phyloP scores from a whole-genome alignment of 345 rosid species.

The Salix koriyanagi region DNA sequence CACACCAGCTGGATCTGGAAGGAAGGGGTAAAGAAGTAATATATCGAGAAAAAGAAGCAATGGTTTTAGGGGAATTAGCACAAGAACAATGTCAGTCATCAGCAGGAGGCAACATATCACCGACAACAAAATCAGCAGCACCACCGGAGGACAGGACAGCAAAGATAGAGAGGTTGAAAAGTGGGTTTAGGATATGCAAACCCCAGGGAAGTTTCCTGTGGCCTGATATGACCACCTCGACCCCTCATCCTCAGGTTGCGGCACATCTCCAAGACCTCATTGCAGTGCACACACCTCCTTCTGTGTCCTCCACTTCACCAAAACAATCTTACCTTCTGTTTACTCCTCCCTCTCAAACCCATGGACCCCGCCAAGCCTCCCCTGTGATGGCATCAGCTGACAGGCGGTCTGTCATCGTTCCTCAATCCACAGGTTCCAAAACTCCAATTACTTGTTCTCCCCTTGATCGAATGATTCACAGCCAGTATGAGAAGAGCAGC shows the following conservation, averaged over 20 bases:
- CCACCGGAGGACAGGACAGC: conserved; percentile 42
- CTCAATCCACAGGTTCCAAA: conserved; percentile 15
- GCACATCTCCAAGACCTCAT: conserved; percentile 30
- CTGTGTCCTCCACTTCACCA: conserved; percentile 40
- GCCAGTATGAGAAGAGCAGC: conserved; percentile 2
- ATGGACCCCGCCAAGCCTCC: conserved; percentile 20
- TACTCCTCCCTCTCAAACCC: conserved; percentile 6
- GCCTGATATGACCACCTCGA: conserved; percentile 45
- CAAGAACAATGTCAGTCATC: conserved; percentile 5
- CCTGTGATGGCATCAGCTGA: conserved; percentile 53
- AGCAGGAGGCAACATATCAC: conserved; percentile 13
- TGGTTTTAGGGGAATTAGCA: neutral
- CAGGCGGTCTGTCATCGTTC: conserved; percentile 24
- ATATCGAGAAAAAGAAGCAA: conserved; percentile 8
- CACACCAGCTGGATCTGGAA: conserved; percentile 12
- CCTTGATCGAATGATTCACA: conserved; percentile 4
- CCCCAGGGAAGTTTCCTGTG: conserved; percentile 73
- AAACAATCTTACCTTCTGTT: conserved; percentile 3
- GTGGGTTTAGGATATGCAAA: conserved; percentile 78
- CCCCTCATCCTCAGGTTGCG: conserved; percentile 30
- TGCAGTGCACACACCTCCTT: conserved; percentile 37
- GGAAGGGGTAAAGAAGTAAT: conserved; percentile 13
- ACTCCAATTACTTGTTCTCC: conserved; percentile 18
- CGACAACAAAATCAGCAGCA: conserved; percentile 11
- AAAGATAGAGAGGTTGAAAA: conserved; percentile 54